A percentile compares a stretch with the other conserved stretches of the same genome.
phyloP scores from a whole-genome alignment of 768 basidiomycete genomes.

The Mycena belliarum region DNA sequence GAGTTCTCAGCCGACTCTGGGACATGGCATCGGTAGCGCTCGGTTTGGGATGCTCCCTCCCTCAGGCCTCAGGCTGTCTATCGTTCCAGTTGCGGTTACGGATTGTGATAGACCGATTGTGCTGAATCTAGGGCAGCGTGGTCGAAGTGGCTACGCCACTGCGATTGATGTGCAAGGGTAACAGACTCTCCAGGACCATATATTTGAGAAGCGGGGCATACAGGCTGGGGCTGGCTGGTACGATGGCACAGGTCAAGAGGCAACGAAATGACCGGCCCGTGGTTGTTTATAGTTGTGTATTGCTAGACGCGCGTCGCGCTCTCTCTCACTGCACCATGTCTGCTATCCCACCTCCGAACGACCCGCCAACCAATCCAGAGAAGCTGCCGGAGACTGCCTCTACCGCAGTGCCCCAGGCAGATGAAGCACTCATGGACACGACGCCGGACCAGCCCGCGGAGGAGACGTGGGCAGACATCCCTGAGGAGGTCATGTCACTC shows the following conservation, averaged over 20 bases:
- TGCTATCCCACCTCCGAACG: slow-evolving; percentile 54
- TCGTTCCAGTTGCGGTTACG: slow-evolving; percentile 12
- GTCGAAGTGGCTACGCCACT: slow-evolving; percentile 53
- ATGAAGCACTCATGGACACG: slow-evolving; percentile 65
- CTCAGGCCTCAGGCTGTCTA: background rate
- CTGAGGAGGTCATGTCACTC: slow-evolving; percentile 79
- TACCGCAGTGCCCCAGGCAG: slow-evolving; percentile 31
- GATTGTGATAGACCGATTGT: slow-evolving; percentile 11
- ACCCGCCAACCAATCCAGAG: slow-evolving; percentile 52
- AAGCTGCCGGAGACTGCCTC: slow-evolving; percentile 49
- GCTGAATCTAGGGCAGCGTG: slow-evolving; percentile 4
- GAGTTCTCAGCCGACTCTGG: no score
- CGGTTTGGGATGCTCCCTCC: background rate
- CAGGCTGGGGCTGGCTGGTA: slow-evolving; percentile 10
- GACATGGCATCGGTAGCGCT: no score
- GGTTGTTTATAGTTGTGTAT: background rate
- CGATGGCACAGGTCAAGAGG: slow-evolving; percentile 3
- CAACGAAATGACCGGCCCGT: background rate
- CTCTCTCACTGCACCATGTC: slow-evolving; percentile 45
- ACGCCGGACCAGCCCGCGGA: slow-evolving; percentile 67
- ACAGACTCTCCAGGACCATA: slow-evolving; percentile 53
- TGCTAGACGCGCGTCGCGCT: slow-evolving; percentile 10
- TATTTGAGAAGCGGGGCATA: slow-evolving; percentile 41
- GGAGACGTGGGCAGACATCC: slow-evolving; percentile 91
- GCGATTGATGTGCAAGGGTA: slow-evolving; percentile 47